A percentile compares a stretch with the other conserved stretches of the same genome.
Evolutionary conservation across 192 early-diverging fungal genomes (phyloP).

Genomic region (Oehlia diaphana): DNA sequence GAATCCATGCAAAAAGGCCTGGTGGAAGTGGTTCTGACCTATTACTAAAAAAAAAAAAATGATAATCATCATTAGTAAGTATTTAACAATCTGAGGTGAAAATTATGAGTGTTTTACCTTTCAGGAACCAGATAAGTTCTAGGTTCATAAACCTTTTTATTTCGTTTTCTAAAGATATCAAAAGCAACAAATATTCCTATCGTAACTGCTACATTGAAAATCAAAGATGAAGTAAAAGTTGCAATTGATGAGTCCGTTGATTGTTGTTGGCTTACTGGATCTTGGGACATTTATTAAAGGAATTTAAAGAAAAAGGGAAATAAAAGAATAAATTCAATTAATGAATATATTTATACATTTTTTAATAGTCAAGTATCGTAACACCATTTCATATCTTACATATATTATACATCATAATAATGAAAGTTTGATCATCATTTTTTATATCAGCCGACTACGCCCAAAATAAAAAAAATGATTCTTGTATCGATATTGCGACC

Average conservation of each 20-base stretch:
- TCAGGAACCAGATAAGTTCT: constrained; percentile 63
- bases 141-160: constrained; percentile 71
- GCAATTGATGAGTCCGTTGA: neutral
- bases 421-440: no score
- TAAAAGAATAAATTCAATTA: no score
- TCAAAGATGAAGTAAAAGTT: constrained; percentile 67
- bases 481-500: no score
- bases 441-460: no score
- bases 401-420: no score
- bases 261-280: neutral
- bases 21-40: constrained; percentile 53
- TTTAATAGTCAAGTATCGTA: no score
- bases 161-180: constrained; percentile 62
- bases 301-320: neutral
- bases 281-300: neutral
- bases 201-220: constrained; percentile 64
- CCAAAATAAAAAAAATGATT: no score
- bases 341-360: no score
- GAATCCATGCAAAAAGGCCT: constrained; percentile 63
- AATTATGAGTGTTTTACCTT: constrained; percentile 37
- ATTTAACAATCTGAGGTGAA: neutral
- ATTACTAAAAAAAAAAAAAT: constrained; percentile 34
- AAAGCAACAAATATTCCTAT: constrained; percentile 58
- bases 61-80: neutral
- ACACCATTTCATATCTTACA: no score